Conservation (phyloP, 306 rosid species). For the Astragalus glycyphyllos region DNA sequence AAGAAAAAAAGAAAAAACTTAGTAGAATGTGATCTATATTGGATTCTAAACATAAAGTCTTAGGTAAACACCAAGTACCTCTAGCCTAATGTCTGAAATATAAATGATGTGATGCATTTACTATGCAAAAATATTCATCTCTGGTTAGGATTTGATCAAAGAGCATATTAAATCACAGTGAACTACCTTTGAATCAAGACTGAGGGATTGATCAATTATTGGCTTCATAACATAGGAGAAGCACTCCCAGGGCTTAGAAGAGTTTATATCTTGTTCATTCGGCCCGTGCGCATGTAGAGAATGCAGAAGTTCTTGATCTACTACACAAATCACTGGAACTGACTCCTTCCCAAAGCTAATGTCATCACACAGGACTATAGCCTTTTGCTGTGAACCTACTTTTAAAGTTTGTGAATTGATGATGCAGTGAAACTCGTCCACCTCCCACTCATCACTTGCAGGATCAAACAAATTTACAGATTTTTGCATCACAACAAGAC, state of each 20-base stretch:
- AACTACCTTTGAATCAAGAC: conserved; percentile 80
- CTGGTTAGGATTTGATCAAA: conserved; percentile 35
- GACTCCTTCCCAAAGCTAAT: conserved; percentile 91
- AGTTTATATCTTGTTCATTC: conserved; percentile 51
- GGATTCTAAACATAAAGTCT: conserved; percentile 4
- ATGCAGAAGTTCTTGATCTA: conserved; percentile 65
- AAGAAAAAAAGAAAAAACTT: background rate
- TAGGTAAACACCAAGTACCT: background rate
- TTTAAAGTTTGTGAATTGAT: conserved; percentile 61
- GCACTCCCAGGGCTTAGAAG: conserved; percentile 75
- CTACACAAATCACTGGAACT: conserved; percentile 78
- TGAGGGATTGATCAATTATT: conserved; percentile 65
- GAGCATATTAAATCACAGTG: conserved; percentile 25
- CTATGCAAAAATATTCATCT: conserved; percentile 18
- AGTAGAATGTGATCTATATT: background rate
- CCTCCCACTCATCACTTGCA: conserved; percentile 62
- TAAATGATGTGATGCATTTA: conserved; percentile 32
- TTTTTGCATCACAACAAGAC: conserved; percentile 44
- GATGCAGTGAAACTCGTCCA: conserved; percentile 79
- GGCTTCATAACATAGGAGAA: conserved; percentile 79
- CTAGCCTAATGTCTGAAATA: conserved; percentile 19
- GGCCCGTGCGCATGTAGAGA: conserved; percentile 56
- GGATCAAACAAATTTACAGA: conserved; percentile 48
- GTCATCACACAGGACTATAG: conserved; percentile 73
- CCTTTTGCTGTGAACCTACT: conserved; percentile 55